These are phyloP conservation scores for Gaertneriomyces semiglobifer DNA, from an alignment of 192 early-diverging fungal species.

Conservation along the genomic window DNA sequence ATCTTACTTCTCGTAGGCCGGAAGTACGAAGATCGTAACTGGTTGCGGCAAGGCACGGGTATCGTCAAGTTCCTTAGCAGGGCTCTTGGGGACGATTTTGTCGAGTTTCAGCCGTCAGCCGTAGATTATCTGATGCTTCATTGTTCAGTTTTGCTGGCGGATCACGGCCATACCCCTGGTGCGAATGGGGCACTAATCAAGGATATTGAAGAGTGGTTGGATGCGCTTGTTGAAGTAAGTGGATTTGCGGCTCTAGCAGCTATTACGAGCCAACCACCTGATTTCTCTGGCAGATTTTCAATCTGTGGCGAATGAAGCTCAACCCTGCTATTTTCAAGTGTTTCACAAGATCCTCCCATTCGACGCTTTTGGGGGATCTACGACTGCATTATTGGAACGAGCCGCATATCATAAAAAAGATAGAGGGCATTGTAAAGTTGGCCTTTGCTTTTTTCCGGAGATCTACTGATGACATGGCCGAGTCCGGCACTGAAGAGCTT, in stretches of 20 bases:
- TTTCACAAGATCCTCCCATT: constrained; percentile 16
- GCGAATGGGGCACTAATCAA: not conserved
- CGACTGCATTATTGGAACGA: not conserved
- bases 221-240: constrained; percentile 17
- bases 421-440: too few relatives aligned
- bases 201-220: constrained; percentile 28
- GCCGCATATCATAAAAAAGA: too few relatives aligned
- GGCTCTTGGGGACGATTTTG: constrained; percentile 20
- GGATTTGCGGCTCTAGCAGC: too few relatives aligned
- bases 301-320: constrained; percentile 14
- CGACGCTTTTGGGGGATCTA: constrained; percentile 15
- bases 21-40: constrained; percentile 29
- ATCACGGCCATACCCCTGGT: constrained; percentile 1
- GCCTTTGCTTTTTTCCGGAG: too few relatives aligned
- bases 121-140: constrained; percentile 24
- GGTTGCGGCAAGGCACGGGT: constrained; percentile 46
- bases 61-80: constrained; percentile 34
- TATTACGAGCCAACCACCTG: too few relatives aligned
- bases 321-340: constrained; percentile 3
- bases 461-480: too few relatives aligned
- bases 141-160: constrained; percentile 13
- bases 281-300: constrained; percentile 12
- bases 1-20: constrained; percentile 30
- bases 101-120: constrained; percentile 16
- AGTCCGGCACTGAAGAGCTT: too few relatives aligned